Evolutionary conservation across 2,329 filamentous ascomycete genomes (phyloP).

Genomic region (Acephala macrosclerotiorum): DNA sequence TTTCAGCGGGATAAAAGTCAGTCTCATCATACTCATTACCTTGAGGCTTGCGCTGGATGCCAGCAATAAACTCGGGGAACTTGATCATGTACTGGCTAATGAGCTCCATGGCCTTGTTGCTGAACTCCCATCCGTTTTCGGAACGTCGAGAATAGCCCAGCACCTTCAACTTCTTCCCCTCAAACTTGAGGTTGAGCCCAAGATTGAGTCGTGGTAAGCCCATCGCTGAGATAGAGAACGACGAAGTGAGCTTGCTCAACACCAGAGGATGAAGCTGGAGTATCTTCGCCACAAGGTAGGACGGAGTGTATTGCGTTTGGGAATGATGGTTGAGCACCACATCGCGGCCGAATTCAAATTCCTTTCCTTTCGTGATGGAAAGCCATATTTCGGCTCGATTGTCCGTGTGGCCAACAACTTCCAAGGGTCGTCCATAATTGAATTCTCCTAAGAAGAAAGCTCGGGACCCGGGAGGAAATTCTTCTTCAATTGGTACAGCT

Average conservation of each 20-base stretch:
- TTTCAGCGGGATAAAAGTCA: slow-evolving; percentile 80
- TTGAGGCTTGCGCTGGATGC: slow-evolving; percentile 84
- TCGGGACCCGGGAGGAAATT: slow-evolving; percentile 83
- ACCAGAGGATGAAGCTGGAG: slow-evolving; percentile 85
- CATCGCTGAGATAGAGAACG: slow-evolving; percentile 84
- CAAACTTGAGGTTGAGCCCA: slow-evolving; percentile 95
- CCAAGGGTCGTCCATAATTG: slow-evolving; percentile 89
- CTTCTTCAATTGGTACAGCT: slow-evolving; percentile 88
- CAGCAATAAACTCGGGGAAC: slow-evolving; percentile 95
- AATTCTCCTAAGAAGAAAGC: slow-evolving; percentile 96
- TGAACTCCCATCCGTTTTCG: slow-evolving; percentile 93
- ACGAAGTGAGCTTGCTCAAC: slow-evolving; percentile 94
- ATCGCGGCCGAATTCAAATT: slow-evolving; percentile 80
- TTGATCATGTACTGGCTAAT: slow-evolving; percentile 89
- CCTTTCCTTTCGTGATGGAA: slow-evolving; percentile 73
- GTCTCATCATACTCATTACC: slow-evolving; percentile 84
- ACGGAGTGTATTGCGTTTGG: slow-evolving; percentile 80
- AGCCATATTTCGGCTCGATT: slow-evolving; percentile 83
- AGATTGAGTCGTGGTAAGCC: slow-evolving; percentile 82
- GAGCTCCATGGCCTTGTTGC: slow-evolving; percentile 79
- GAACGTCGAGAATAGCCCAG: slow-evolving; percentile 92
- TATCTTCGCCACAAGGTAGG: slow-evolving; percentile 85
- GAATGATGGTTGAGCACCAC: slow-evolving; percentile 76
- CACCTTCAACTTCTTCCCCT: slow-evolving; percentile 94
- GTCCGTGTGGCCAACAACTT: slow-evolving; percentile 76